These are phyloP conservation scores for Venturia effusa DNA, from an alignment of 2,329 filamentous ascomycete species.

Conservation along the genomic window DNA sequence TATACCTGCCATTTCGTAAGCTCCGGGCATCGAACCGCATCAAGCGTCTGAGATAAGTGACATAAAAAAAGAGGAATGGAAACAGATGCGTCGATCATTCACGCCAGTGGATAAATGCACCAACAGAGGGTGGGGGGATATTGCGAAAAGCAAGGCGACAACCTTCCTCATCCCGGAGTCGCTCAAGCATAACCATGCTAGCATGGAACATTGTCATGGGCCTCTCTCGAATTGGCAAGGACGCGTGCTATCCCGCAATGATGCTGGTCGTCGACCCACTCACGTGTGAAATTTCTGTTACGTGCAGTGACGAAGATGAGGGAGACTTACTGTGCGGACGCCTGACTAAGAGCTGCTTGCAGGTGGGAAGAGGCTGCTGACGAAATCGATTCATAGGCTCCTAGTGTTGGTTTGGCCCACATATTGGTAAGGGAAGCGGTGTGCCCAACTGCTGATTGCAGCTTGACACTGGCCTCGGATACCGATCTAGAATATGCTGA, in stretches of 20 bases:
- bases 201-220: background rate
- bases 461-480: constrained; percentile 47
- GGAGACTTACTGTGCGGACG: constrained; percentile 46
- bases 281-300: background rate
- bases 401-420: constrained; percentile 28
- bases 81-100: background rate
- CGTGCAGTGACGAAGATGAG: background rate
- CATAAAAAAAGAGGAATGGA: background rate
- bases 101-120: background rate
- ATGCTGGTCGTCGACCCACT: background rate
- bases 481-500: constrained; percentile 57
- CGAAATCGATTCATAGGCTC: constrained; percentile 45
- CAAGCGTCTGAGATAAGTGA: background rate
- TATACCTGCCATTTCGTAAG: constrained; percentile 33
- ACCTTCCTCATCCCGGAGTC: background rate
- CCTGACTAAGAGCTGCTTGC: constrained; percentile 57
- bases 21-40: constrained; percentile 1
- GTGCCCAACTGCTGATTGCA: constrained; percentile 45
- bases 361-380: constrained; percentile 61
- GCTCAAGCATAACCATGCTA: background rate
- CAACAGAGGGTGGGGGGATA: background rate
- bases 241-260: background rate
- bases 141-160: constrained; percentile 2
- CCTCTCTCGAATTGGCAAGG: background rate
- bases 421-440: constrained; percentile 33